Evolutionary conservation across 2,329 filamentous ascomycete genomes (phyloP), one percentile per base, ranked within the genome.

Genomic region (Cordyceps cateniannulata): DNA sequence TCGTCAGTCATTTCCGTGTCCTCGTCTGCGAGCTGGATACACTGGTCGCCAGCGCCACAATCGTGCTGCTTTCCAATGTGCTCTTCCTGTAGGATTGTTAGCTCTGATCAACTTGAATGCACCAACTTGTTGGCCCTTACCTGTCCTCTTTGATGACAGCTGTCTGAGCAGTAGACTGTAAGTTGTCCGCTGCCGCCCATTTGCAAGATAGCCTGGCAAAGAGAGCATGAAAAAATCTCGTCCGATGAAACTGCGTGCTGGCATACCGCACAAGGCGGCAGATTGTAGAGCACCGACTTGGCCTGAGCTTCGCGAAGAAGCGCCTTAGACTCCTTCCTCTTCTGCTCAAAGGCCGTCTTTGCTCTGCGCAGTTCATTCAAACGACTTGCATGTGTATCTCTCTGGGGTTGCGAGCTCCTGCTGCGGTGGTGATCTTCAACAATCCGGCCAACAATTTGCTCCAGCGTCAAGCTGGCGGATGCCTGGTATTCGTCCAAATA

Each of bases 351-450:
- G 9, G 79, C 78, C 62, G 73, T 77, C 66, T 76, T 79, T 29
- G 79, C 80, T 61, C 79, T 72, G 20, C 73, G 73, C 4, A 82
- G 72, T 65, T 81, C 79, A 60, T 79, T 76, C 3, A 81, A 68
- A 10, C 77, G 74, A 57, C 65, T 66, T 59, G 65, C 65, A 61
- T 77, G 74, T 32, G 68, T 71, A 47, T 77, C 73, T 14, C 78
- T 74, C 47, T 75, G 72, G 1, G 70, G 70, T 60, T 73, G 68
- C 20, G 69, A 64, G 50, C 59, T 70, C 47, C 67, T 67, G 60
- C 63, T 70, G 35, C 67, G 70, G 8, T 70, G 69, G 20, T 71
- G 64, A 22, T 72, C 71, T 32, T 69, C 65, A 3, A 67, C 68
- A 27, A 76, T 72, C 6, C 62, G 68, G 54, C 73, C 70, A 44